Evolutionary conservation across 345 rosid species (phyloP).

Genomic region (Boechera divaricarpa): DNA sequence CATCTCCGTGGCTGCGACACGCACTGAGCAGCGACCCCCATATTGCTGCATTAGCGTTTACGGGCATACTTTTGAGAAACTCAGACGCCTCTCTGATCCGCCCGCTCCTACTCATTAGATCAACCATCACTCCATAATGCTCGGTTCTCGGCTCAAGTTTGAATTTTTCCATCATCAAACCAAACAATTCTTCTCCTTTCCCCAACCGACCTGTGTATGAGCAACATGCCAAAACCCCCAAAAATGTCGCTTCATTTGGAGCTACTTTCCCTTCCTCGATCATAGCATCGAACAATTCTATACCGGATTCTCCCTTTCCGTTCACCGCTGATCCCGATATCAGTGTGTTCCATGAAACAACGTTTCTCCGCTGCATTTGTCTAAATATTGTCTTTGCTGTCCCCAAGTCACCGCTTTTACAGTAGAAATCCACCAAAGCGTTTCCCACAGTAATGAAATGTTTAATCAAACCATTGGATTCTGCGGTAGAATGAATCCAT

Average conservation of each 20-base stretch:
- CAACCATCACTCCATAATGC: conserved; percentile 79
- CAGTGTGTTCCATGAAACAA: conserved; percentile 73
- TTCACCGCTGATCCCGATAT: conserved; percentile 67
- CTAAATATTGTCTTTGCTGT: conserved; percentile 51
- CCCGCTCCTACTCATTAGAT: conserved; percentile 70
- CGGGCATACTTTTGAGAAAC: conserved; percentile 57
- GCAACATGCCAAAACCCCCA: conserved; percentile 68
- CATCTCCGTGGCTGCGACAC: conserved; percentile 65
- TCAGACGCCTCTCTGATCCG: conserved; percentile 61
- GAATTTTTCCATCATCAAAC: conserved; percentile 51
- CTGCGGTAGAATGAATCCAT: conserved; percentile 59
- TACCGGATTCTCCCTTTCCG: conserved; percentile 63
- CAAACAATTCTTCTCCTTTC: conserved; percentile 57
- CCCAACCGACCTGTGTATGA: conserved; percentile 64
- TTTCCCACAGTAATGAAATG: conserved; percentile 60
- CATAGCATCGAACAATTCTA: conserved; percentile 65
- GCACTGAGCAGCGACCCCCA: conserved; percentile 81
- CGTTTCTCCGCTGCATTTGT: conserved; percentile 56
- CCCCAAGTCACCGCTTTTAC: conserved; percentile 65
- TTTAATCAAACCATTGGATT: conserved; percentile 51
- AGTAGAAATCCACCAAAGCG: conserved; percentile 66
- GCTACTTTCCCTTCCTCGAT: conserved; percentile 42
- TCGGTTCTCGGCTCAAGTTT: conserved; percentile 59
- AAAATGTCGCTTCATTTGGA: conserved; percentile 62
- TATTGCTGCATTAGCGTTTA: conserved; percentile 57